Conservation (phyloP, 768 basidiomycete species). For the Lanmaoa rubissima region DNA sequence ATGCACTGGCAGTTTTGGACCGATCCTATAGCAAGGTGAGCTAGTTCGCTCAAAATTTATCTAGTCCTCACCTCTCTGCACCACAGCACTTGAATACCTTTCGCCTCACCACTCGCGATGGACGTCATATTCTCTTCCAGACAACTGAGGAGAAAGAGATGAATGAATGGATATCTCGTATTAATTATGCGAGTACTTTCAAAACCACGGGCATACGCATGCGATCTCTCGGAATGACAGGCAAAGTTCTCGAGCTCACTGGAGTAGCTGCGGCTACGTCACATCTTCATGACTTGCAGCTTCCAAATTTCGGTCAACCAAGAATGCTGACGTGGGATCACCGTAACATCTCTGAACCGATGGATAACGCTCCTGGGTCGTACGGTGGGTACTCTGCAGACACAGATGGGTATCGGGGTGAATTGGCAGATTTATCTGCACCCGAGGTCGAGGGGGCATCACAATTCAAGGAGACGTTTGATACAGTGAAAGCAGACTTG, state of each 20-base stretch:
- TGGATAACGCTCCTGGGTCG: constrained; percentile 33
- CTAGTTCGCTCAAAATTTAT: neutral
- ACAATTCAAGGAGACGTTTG: constrained; percentile 79
- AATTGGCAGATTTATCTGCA: constrained; percentile 37
- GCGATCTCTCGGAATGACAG: constrained; percentile 68
- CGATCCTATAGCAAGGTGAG: constrained; percentile 72
- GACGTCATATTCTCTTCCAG: constrained; percentile 82
- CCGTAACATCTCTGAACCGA: constrained; percentile 37
- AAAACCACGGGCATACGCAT: constrained; percentile 81
- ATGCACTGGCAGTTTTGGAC: constrained; percentile 80
- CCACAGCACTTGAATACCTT: constrained; percentile 64
- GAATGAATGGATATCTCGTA: constrained; percentile 86
- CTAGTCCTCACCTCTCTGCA: constrained; percentile 2
- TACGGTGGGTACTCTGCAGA: constrained; percentile 31
- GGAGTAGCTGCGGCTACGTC: constrained; percentile 86
- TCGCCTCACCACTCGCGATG: constrained; percentile 71
- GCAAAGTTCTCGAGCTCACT: constrained; percentile 69
- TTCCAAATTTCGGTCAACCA: constrained; percentile 23
- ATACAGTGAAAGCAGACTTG: constrained; percentile 82
- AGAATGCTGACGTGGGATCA: constrained; percentile 42
- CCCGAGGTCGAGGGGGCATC: constrained; percentile 60
- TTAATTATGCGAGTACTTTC: constrained; percentile 95
- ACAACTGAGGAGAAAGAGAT: constrained; percentile 65
- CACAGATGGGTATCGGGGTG: constrained; percentile 20
- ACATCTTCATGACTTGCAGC: constrained; percentile 68